These are phyloP conservation scores for Apiotrichum gracile DNA, from an alignment of 1,284 basidiomycete genomes.

Conservation along the genomic window DNA sequence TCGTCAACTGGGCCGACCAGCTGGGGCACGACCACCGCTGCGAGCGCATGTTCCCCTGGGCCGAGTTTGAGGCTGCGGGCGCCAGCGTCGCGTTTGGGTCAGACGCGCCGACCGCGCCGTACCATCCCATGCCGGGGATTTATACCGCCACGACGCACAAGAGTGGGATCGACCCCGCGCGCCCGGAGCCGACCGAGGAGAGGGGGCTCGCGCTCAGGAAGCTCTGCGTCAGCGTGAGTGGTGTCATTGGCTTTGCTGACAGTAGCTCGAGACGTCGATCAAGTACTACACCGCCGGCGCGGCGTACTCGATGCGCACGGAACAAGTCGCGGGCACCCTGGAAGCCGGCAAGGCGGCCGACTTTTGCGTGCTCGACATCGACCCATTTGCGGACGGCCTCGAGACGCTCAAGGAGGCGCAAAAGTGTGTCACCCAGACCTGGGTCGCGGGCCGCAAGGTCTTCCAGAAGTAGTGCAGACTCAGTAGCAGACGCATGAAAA, in stretches of 20 bases:
- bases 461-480: conserved; percentile 7
- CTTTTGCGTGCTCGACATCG: conserved; percentile 27
- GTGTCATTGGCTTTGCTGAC: not conserved
- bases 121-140: conserved; percentile 25
- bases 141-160: conserved; percentile 30
- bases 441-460: conserved; percentile 20
- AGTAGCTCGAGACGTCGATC: conserved; percentile 15
- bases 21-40: conserved; percentile 27
- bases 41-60: conserved; percentile 30
- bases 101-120: conserved; percentile 29
- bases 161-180: conserved; percentile 21
- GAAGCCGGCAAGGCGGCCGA: conserved; percentile 25
- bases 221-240: conserved; percentile 1
- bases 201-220: conserved; percentile 7
- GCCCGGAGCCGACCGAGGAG: conserved; percentile 10
- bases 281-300: conserved; percentile 21
- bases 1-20: conserved; percentile 25
- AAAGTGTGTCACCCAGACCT: conserved; percentile 22
- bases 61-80: conserved; percentile 22
- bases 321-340: conserved; percentile 18
- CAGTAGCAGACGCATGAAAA: too few relatives aligned
- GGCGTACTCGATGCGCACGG: conserved; percentile 22
- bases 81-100: conserved; percentile 28
- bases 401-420: conserved; percentile 26
- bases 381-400: conserved; percentile 25